Conservation (phyloP, 2,329 filamentous ascomycete genomes). For the Dichotomopilus funicola region DNA sequence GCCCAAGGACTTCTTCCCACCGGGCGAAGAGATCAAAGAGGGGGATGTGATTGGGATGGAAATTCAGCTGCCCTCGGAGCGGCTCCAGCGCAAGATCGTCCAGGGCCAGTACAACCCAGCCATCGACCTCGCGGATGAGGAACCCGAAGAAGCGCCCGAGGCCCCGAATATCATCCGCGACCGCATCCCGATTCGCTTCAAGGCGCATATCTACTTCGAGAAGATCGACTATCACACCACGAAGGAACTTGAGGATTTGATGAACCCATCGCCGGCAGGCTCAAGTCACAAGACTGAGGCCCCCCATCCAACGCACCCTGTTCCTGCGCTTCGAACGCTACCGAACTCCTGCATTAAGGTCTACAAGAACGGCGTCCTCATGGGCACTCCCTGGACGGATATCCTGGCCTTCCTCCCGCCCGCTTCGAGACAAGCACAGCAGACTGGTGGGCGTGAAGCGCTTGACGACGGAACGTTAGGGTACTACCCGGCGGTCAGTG, state of each 20-base stretch:
- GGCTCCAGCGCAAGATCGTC: constrained; percentile 81
- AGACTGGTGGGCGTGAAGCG: constrained; percentile 72
- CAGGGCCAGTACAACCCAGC: constrained; percentile 82
- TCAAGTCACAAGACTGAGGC: constrained; percentile 41
- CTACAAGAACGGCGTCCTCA: constrained; percentile 83
- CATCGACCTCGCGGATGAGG: constrained; percentile 61
- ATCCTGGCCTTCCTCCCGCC: constrained; percentile 88
- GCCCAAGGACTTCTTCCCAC: constrained; percentile 80
- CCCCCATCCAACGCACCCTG: constrained; percentile 65
- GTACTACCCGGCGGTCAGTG: constrained; percentile 89
- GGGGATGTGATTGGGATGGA: constrained; percentile 93
- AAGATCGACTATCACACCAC: constrained; percentile 81
- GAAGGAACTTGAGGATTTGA: constrained; percentile 80
- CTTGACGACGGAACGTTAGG: constrained; percentile 93
- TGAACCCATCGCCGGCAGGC: constrained; percentile 58
- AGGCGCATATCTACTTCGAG: constrained; percentile 89
- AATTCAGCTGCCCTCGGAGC: constrained; percentile 80
- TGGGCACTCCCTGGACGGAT: constrained; percentile 83
- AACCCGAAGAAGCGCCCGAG: constrained; percentile 46
- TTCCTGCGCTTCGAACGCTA: constrained; percentile 73
- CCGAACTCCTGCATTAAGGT: constrained; percentile 81
- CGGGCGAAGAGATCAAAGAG: constrained; percentile 72
- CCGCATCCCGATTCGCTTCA: constrained; percentile 89
- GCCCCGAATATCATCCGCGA: constrained; percentile 84
- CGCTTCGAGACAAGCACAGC: constrained; percentile 66